Evolutionary conservation across 352 stramenopile genomes (phyloP).

Genomic region (Phytophthora sojae): DNA sequence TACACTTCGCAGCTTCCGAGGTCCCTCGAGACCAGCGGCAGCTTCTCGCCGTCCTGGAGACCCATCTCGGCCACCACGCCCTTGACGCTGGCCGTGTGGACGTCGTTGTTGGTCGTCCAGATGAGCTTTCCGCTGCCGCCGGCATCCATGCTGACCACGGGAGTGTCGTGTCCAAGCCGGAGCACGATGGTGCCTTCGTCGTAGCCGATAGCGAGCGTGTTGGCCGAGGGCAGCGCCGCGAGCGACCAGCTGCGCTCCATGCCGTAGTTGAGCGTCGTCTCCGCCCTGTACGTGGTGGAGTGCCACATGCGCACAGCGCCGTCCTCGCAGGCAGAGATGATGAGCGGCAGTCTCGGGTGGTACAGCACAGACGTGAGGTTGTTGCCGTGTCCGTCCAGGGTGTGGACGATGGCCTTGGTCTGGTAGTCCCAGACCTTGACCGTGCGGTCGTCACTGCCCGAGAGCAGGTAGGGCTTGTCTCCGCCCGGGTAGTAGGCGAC

Average conservation of each 20-base stretch:
- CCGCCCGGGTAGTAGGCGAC: conserved; percentile 99
- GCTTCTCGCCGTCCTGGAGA: conserved; percentile 90
- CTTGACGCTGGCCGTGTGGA: conserved; percentile 95
- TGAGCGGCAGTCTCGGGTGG: conserved; percentile 98
- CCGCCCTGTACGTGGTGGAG: conserved; percentile 95
- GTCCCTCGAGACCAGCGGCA: conserved; percentile 89
- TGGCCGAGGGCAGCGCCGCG: conserved; percentile 79
- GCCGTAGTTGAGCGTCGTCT: conserved; percentile 99
- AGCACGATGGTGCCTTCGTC: conserved; percentile 96
- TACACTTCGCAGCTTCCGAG: conserved; percentile 98
- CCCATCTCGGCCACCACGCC: conserved; percentile 80
- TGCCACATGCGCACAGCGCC: conserved; percentile 96
- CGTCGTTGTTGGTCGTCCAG: conserved; percentile 98
- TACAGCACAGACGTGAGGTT: conserved; percentile 99
- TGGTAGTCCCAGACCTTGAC: conserved; percentile 99
- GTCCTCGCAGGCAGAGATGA: conserved; percentile 98
- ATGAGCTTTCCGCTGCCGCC: conserved; percentile 95
- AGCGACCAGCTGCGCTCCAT: conserved; percentile 99
- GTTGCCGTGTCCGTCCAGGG: conserved; percentile 98
- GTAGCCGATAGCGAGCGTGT: conserved; percentile 96
- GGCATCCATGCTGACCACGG: conserved; percentile 98
- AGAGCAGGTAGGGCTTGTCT: conserved; percentile 99
- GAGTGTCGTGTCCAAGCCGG: conserved; percentile 97
- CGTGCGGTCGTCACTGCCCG: conserved; percentile 95
- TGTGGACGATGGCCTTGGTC: conserved; percentile 99